A percentile compares a stretch with the other conserved stretches of the same genome.
Conservation (phyloP, 345 rosid species). For the Triadica sebifera region DNA sequence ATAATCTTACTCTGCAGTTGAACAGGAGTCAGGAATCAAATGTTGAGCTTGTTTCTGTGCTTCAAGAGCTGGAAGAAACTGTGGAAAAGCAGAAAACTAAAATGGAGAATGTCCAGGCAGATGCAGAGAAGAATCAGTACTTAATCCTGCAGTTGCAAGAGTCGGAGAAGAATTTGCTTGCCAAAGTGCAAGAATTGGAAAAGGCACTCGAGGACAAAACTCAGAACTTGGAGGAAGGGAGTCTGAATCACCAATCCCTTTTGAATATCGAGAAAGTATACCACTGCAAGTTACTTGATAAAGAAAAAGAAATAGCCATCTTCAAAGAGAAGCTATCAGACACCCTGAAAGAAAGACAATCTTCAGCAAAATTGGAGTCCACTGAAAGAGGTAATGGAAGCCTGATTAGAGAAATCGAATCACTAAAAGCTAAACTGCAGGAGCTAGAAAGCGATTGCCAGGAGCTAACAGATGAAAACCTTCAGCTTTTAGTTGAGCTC, state of each 20-base stretch:
- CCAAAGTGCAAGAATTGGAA: constrained; percentile 37
- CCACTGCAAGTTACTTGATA: too few species aligned
- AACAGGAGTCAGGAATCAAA: constrained; percentile 63
- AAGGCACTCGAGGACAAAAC: constrained; percentile 27
- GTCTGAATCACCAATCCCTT: constrained; percentile 12
- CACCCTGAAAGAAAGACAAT: constrained; percentile 8
- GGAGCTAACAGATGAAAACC: constrained; percentile 67
- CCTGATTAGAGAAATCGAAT: constrained; percentile 39
- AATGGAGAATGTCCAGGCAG: constrained; percentile 32
- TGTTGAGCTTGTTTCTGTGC: constrained; percentile 53
- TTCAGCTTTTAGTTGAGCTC: constrained; percentile 43
- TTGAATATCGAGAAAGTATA: too few species aligned
- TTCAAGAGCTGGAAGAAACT: constrained; percentile 54
- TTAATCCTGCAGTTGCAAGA: constrained; percentile 27
- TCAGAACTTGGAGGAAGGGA: background rate
- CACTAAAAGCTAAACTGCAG: constrained; percentile 41
- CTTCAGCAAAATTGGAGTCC: constrained; percentile 16
- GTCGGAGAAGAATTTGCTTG: constrained; percentile 38
- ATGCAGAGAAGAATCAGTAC: constrained; percentile 28
- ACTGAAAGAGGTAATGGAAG: constrained; percentile 6
- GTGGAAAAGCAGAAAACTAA: constrained; percentile 49
- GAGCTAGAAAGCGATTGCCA: constrained; percentile 57
- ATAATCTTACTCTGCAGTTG: constrained; percentile 46
- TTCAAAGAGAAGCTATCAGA: too few species aligned
- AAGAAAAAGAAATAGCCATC: too few species aligned